These are phyloP conservation scores for Euptelea pleiosperma DNA, from an alignment of 164 flowering plant species.

Conservation along the genomic window DNA sequence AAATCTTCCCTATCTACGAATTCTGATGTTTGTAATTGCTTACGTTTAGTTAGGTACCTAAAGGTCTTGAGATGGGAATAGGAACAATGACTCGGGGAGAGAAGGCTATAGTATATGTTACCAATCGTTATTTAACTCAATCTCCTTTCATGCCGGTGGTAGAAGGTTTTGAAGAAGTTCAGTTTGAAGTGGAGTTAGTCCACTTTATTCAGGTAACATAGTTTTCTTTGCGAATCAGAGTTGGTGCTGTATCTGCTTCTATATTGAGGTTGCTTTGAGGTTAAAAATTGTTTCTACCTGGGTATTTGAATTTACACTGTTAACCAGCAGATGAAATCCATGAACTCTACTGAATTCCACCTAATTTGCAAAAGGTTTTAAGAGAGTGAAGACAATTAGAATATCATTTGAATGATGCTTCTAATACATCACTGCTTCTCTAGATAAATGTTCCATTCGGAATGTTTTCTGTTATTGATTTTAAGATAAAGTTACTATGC, in stretches of 20 bases:
- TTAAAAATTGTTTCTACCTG: background rate
- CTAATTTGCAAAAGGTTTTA: too few relatives aligned
- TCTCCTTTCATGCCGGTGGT: constrained; percentile 53
- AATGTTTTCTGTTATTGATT: too few relatives aligned
- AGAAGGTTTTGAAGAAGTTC: constrained; percentile 65
- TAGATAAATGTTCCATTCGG: too few relatives aligned
- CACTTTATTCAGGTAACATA: constrained; percentile 80
- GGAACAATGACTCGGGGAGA: constrained; percentile 89
- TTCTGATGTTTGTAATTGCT: constrained; percentile 14
- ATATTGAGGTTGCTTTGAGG: background rate
- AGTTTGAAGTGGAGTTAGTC: constrained; percentile 89
- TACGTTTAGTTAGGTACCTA: constrained; percentile 65
- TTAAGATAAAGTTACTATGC: too few relatives aligned
- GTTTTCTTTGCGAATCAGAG: background rate
- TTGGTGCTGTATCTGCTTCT: background rate
- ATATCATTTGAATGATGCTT: too few relatives aligned
- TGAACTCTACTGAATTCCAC: too few relatives aligned
- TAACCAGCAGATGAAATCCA: too few relatives aligned
- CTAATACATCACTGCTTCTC: too few relatives aligned
- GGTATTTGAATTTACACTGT: background rate
- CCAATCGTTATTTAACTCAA: constrained; percentile 56
- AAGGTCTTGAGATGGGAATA: constrained; percentile 96
- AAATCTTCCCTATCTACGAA: background rate
- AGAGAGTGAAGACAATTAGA: too few relatives aligned
- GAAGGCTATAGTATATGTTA: constrained; percentile 77